Evolutionary conservation across 441 rosid genomes (phyloP), one percentile per base, ranked within the genome.

Genomic region (Syzygium malaccense): DNA sequence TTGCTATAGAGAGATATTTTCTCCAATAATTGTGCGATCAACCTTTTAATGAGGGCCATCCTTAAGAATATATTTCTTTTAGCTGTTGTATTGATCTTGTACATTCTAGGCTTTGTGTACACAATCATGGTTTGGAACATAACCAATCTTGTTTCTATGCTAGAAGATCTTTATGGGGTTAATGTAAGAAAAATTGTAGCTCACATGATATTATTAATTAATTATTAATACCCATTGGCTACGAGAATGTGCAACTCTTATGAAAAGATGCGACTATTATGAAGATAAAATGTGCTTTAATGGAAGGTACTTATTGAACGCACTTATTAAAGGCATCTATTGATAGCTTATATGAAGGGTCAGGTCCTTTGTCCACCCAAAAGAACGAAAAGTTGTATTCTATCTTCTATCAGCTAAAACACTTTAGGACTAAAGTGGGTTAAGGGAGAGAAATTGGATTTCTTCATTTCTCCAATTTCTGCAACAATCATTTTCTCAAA

Each of bases 161-260:
- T 45, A 45, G 48, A 45, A 45, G 48, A 45, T 45, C 48, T 45
- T 45, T 45, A 45, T 45, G 48, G 48, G 48, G 48, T 45, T 7
- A 56, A n/a, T 14, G 0, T 62, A 62, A 64, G 20, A 64, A 64
- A 30, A n/a, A 64, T 30, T 30, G 20, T 64, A 10, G 37, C 18
- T 37, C 20, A 64, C 9, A 15, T 30, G 37, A 64, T n/a, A 64
- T 64, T 7, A 15, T 64, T 30, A n/a, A 30, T 64, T 64, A n/a
- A 30, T 64, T 3, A 5, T 64, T 30, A 30, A 62, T n/a, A 64
- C 2, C 3, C 30, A 30, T 64, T 64, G 32, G 23, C 20, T 8
- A 30, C 2, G 5, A 64, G 15, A 64, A 30, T 0, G 19, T 30
- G 32, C 6, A n/a, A 30, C 18, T 0, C 18, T 28, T 30, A 28